Evolutionary conservation across 2,329 filamentous ascomycete genomes (phyloP).

Genomic region (Aspergillus costaricaensis): DNA sequence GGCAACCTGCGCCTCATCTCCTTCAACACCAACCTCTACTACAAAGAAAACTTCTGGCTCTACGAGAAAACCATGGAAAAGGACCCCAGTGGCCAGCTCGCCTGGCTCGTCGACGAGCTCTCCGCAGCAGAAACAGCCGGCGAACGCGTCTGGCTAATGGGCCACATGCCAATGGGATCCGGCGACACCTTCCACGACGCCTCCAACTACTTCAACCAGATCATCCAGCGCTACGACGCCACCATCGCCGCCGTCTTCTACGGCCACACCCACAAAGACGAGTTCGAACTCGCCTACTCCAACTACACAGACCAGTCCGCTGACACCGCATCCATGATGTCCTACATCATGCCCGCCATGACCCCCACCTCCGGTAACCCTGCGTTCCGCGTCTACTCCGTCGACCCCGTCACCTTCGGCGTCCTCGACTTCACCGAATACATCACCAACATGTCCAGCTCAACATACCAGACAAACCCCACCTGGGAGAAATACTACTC

Average conservation of each 20-base stretch:
- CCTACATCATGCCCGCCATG: conserved; percentile 56
- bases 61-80: conserved; percentile 56
- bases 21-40: conserved; percentile 27
- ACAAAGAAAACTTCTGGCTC: conserved; percentile 48
- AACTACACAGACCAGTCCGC: conserved; percentile 50
- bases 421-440: conserved; percentile 55
- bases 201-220: conserved; percentile 57
- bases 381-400: conserved; percentile 57
- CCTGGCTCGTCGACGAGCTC: conserved; percentile 55
- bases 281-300: conserved; percentile 57
- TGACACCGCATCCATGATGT: conserved; percentile 49
- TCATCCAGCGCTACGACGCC: conserved; percentile 56
- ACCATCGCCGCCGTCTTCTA: conserved; percentile 59
- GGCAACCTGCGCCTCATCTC: conserved; percentile 59
- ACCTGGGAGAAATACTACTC: conserved; percentile 53
- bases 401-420: conserved; percentile 57
- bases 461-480: conserved; percentile 54
- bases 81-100: conserved; percentile 52
- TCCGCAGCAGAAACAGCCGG: conserved; percentile 55
- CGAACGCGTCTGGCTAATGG: conserved; percentile 58
- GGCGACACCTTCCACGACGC: conserved; percentile 51
- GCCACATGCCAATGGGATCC: conserved; percentile 54
- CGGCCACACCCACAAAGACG: conserved; percentile 59
- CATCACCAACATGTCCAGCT: conserved; percentile 56
- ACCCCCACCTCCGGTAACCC: conserved; percentile 58